Evolutionary conservation across 1,139 yeast species (phyloP), one percentile per base, ranked within the genome.

Genomic region (Saccharomyces hybrid): DNA sequence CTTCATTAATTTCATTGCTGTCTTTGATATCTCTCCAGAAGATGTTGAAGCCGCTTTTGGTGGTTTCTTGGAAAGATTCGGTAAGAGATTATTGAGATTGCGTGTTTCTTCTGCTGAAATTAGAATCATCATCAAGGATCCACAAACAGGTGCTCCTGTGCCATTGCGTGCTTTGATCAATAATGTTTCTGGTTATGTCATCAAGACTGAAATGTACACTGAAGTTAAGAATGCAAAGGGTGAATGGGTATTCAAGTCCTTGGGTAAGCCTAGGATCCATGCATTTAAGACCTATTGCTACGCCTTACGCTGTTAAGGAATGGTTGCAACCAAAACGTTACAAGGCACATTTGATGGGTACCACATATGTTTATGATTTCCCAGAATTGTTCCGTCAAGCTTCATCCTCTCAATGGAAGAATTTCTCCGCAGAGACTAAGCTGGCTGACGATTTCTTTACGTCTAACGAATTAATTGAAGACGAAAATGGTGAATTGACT

Each of bases 21-120:
- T 88, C 38, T 93, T 95, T 78, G 90, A 90, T 64, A 87, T 93
- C 56, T 83, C 88, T 56, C 97, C 98, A 51, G 89, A 86, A 66
- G 98, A 93, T 74, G 97, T 93, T 60, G 97, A 91, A 74, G 91
- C 93, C 59, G 98, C 99, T 8, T 90, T 93, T 73, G 98, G 96
- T 59, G 95, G 97, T 24, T 93, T 93, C 83, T 79, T 95, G 75
- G 98, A 93, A 74, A 84, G 99, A 74, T 93, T 93, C 63, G 99
- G 99, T 60, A 83, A 97, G 76, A 83, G 98, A 72, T 80, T 93
- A 68, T 88, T 98, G 96, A 84, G 98, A 75, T 80, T 95, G 67
- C 84, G 99, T 69, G 95, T 93, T 52, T 90, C 98, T 53, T 91
- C 96, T 64, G 99, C 99, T 54, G 99, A 93, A 75, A 89, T 93